Base-by-base conservation (phyloP, 768 basidiomycete species). In the Gyrodon lividus region DNA sequence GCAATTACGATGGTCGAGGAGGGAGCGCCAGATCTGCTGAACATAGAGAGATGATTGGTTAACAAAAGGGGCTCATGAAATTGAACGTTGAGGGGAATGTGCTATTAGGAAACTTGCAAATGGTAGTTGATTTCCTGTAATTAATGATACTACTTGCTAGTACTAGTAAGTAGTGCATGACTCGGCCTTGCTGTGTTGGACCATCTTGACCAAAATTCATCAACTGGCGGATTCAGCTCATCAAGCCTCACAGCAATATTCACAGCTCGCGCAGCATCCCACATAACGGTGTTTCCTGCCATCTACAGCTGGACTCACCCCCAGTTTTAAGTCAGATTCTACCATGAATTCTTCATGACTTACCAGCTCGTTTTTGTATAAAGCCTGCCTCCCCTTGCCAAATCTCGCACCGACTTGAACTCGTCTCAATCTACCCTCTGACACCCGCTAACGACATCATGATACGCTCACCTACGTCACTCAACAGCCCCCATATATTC, bases 401-500 rank as follows among this genome's bases (percentile, higher is more conserved):
- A 31, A 14, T n/a, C 30, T 23, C 16, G 5, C 37, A 33, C 38
- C 35, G 33, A 8, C 44, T 39, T 19, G 43, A 28, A 35, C 17
- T 20, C 34, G 3, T 9, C 2, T 8, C 14, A 28, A 28, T 26
- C 6, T 7, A 19, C 14, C 26, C 7, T 30, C 33, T 31, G 17
- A 41, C 51, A 58, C 13, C 31, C 31, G 31, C 5, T 31, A 31
- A 28, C 31, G 31, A 31, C 31, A 31, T 14, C 31, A 53, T 51
- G 48, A 58, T 33, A 77, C 79, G 71, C 72, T 76, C 31, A 67
- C 73, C 41, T 71, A 61, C 59, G 58, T 46, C 69, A 52, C 39
- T 38, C 41, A 14, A 28, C 24, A 41, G 61, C 26, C 65, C 75
- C 38, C 61, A 70, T 42, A 59, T 60, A 8, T 49, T 73, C n/a